Evolutionary conservation across 768 basidiomycete genomes (phyloP), one percentile per base, ranked within the genome.

Genomic region (Gloeopeniophorella convolvens): DNA sequence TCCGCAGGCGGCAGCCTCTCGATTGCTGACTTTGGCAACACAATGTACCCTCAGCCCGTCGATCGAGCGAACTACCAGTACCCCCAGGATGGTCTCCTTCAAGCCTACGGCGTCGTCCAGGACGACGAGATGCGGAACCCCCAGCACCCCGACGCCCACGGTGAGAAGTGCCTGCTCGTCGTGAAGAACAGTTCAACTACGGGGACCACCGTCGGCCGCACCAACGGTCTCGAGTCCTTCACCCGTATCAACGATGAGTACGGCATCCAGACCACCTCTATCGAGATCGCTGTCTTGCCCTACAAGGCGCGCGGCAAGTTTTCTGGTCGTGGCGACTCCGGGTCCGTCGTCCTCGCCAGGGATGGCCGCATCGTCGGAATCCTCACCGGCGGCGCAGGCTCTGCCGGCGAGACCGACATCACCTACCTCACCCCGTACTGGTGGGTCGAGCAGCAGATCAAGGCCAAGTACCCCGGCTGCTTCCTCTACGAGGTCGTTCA

Each of bases 1-100:
- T 59, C 59, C 55, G n/a, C 54, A 66, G 69, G 65, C 18, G 55
- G 55, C 9, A 64, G 64, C 35, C 18, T 62, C 31, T 43, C 61
- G 13, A 3, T 36, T 5, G 11, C 20, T n/a, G 60, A 68, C 39
- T 66, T 37, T 32, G 53, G 23, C 20, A 45, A 45, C 15, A 56
- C 35, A 11, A 67, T 68, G 64, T 62, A 45, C 51, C 62, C 65
- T 42, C 54, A 56, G 15, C 43, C 47, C 15, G 56, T 52, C 10
- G 60, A 58, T 39, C 54, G 40, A 23, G 12, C 16, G n/a, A 6
- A 27, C 45, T 60, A 54, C 53, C 21, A 51, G 47, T 63, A 62
- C 44, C 64, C 64, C 6, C 18, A 35, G 5, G 60, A 52, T 57
- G 57, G 24, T 61, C 63, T 60, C 42, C 54, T 55, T 34, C 42